These are phyloP conservation scores for Boletus vermiculosoides DNA, from an alignment of 768 basidiomycete genomes.

Conservation along the genomic window DNA sequence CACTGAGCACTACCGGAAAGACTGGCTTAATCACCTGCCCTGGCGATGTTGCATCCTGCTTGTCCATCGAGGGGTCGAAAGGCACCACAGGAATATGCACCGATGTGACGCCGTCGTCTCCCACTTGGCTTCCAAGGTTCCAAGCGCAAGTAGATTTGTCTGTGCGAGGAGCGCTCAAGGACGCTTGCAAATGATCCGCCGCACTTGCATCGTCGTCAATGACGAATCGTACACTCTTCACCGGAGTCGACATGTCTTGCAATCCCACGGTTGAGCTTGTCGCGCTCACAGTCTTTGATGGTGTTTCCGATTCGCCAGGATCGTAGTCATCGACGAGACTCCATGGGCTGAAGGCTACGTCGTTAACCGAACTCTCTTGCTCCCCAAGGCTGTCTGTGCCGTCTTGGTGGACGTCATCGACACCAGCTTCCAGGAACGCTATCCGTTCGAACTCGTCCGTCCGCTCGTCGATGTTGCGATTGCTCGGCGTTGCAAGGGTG, in stretches of 20 bases:
- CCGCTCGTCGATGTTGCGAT: background rate
- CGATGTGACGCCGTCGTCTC: background rate
- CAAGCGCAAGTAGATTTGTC: background rate
- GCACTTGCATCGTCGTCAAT: background rate
- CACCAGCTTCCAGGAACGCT: background rate
- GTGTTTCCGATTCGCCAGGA: background rate
- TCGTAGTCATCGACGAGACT: background rate
- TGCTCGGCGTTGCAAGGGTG: background rate
- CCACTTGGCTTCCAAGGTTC: background rate
- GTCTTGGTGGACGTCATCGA: background rate
- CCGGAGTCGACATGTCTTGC: background rate
- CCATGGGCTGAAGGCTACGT: background rate
- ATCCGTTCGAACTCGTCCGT: background rate
- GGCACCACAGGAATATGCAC: background rate
- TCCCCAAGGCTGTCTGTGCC: background rate
- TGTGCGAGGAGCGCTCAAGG: background rate
- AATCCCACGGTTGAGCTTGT: background rate
- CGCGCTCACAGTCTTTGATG: background rate
- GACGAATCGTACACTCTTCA: constrained; percentile 2
- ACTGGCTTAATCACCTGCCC: background rate
- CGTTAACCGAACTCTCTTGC: background rate
- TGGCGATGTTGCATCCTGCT: background rate
- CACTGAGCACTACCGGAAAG: background rate
- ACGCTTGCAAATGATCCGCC: background rate
- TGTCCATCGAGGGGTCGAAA: background rate